Evolutionary conservation across 495 filamentous ascomycete genomes (phyloP).

Genomic region (Aspergillus bridgeri): DNA sequence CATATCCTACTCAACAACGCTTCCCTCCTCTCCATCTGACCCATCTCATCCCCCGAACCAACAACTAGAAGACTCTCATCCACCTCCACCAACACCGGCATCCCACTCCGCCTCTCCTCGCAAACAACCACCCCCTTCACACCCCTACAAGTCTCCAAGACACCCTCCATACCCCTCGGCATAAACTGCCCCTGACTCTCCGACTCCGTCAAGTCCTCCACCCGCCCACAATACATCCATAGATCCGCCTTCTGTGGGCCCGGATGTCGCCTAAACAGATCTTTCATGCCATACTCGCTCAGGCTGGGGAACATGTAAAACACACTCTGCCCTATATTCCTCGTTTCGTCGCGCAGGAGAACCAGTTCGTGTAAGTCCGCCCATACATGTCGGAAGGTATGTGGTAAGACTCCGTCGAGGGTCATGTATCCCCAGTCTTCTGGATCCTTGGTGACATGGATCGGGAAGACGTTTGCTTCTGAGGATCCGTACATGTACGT

Average conservation of each 20-base stretch:
- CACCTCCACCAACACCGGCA: neutral
- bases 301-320: neutral
- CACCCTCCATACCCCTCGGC: neutral
- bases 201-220: neutral
- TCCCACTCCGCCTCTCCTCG: neutral
- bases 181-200: neutral
- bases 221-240: neutral
- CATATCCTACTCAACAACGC: neutral
- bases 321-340: neutral
- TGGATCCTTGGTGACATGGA: neutral
- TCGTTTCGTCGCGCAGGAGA: neutral
- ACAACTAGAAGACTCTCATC: neutral
- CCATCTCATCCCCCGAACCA: neutral
- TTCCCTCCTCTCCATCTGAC: neutral
- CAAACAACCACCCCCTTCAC: neutral
- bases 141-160: neutral
- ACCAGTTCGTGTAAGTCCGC: neutral
- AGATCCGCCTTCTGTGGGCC: neutral
- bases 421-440: neutral
- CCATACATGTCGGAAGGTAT: neutral
- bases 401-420: neutral
- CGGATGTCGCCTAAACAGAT: neutral
- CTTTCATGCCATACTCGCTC: neutral
- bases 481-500: neutral
- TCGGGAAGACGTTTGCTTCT: neutral